Evolutionary conservation across 1,284 basidiomycete genomes (phyloP), one percentile per base, ranked within the genome.

Genomic region (Trichosporon sp.): DNA sequence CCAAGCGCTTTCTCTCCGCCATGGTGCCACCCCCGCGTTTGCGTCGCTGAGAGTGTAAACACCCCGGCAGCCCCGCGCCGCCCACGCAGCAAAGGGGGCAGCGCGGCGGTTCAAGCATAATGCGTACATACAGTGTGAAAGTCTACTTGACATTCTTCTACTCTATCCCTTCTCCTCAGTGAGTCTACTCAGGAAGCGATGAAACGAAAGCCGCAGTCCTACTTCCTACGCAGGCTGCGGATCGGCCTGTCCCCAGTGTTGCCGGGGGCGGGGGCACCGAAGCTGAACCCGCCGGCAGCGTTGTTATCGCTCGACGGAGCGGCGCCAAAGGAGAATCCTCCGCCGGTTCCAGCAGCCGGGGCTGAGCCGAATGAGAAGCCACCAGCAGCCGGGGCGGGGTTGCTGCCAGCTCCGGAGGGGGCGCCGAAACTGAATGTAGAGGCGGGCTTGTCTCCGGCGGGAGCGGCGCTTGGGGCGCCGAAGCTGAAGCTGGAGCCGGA

Each of bases 251-350:
- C 31, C 16, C 32, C 54, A 7, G 40, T 16, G 12, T 11, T 43
- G 12, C n/a, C 40, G 10, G 65, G 7, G 1, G 65, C 38, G 16
- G 65, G n/a, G 4, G 56, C 37, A 16, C 68, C 68, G 51, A 69
- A 69, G 4, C 63, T 43, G 63, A 69, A 69, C 32, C 67, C 37
- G 5, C 51, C 68, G 3, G 26, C 59, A 0, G 68, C 43, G 43
- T n/a, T 43, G 40, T 56, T 32, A 16, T 19, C 54, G 21, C 65
- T 8, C 2, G 65, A 12, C 16, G 65, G 11, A 0, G 68, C 43
- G 68, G 68, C 43, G 68, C 68, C 68, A 21, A 69, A 65, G 19
- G n/a, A 37, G 48, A 69, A 69, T 7, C 67, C 67, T 40, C 38
- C 38, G 35, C 54, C 67, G 1, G 61, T 2, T 16, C 26, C 61